Conservation (phyloP, 352 stramenopile species). For the Phytophthora pinifolia region DNA sequence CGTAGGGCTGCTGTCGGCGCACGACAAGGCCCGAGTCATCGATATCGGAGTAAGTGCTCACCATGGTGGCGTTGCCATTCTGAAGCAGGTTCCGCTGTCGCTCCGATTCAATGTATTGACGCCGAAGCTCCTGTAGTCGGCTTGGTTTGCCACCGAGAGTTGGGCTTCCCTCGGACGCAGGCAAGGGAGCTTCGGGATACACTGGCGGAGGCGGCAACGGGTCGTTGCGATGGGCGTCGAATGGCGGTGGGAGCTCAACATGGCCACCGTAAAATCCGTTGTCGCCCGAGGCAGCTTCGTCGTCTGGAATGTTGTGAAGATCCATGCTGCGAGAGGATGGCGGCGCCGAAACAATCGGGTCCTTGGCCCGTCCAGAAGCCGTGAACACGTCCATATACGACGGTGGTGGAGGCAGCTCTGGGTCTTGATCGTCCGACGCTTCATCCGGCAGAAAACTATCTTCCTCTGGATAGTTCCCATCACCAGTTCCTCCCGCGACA, state of each 20-base stretch:
- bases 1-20: slow-evolving; percentile 19
- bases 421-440: slow-evolving; percentile 18
- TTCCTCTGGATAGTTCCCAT: slow-evolving; percentile 33
- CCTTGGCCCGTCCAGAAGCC: slow-evolving; percentile 38
- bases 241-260: slow-evolving; percentile 28
- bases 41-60: slow-evolving; percentile 68
- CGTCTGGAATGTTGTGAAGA: slow-evolving; percentile 27
- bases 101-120: slow-evolving; percentile 74
- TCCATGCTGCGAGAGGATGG: slow-evolving; percentile 26
- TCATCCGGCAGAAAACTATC: slow-evolving; percentile 31
- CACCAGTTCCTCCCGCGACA: not conserved
- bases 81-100: slow-evolving; percentile 49
- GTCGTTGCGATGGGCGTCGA: slow-evolving; percentile 26
- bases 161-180: slow-evolving; percentile 16
- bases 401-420: slow-evolving; percentile 41
- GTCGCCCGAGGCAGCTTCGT: slow-evolving; percentile 13
- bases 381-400: slow-evolving; percentile 61
- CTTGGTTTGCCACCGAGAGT: slow-evolving; percentile 30
- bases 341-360: slow-evolving; percentile 10
- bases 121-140: slow-evolving; percentile 53
- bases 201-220: slow-evolving; percentile 18
- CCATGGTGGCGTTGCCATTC: slow-evolving; percentile 33
- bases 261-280: slow-evolving; percentile 23
- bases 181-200: slow-evolving; percentile 16
- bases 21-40: slow-evolving; percentile 71